Evolutionary conservation across 129 eudicot genomes (phyloP), one percentile per base, ranked within the genome.

Genomic region (Arctium lappa): DNA sequence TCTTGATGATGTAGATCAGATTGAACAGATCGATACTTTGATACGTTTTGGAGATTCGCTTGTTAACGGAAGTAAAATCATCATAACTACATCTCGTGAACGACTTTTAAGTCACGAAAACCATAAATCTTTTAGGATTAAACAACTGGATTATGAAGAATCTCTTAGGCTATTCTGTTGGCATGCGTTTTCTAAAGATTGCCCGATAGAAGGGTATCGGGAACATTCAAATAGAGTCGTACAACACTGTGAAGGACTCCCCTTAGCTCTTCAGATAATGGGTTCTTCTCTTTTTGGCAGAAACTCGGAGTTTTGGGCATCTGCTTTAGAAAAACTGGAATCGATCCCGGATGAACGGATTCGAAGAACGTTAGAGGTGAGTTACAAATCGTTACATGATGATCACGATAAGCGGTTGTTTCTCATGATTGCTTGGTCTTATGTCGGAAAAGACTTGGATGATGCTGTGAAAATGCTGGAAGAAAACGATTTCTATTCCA

Each of bases 1-100:
- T 76, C 88, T 85, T 36, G 85, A 85, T 76, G 88, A 85, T n/a
- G 88, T 80, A 31, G 85, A 85, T 85, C 74, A 39, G 53, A 46
- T 69, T 4, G 88, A 85, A 16, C 88, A 85, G 15, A 18, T 85
- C 13, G 79, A 85, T 36, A 66, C 74, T 22, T 44, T 85, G 33
- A 37, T 85, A 56, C 82, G 85, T 40, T n/a, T 40, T 37, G 32
- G 40, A 16, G 71, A 69, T 37, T 80, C 56, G 13, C 22, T 85
- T 75, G 16, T 3, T 69, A 65, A 7, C 11, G 82, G 82, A 85
- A 85, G 88, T 70, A 85, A 80, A 12, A 76, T 85, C 15, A 71
- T 85, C 15, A 53, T 85, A 69, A 85, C 82, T 5, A 85, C 88
- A 7, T 68, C 53, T 5, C 74, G 72, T 8, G 82, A 65, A 37